These are phyloP conservation scores for Lactuca sativa DNA, from an alignment of 129 eudicot species.

Conservation along the genomic window DNA sequence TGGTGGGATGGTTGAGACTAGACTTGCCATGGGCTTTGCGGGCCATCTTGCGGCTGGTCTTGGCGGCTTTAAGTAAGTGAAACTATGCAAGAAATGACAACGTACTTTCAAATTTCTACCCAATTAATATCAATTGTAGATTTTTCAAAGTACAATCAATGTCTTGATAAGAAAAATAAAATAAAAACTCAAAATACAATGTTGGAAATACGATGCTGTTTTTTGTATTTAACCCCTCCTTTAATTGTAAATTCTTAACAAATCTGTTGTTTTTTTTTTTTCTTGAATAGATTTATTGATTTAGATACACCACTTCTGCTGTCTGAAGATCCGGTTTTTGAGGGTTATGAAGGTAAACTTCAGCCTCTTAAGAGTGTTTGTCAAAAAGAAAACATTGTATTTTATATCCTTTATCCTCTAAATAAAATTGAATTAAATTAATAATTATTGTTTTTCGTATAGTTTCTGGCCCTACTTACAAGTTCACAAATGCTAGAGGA, in stretches of 20 bases:
- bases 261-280: neutral
- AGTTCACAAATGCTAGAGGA: constrained; percentile 89
- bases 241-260: constrained; percentile 9
- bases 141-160: no score
- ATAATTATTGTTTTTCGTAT: constrained; percentile 14
- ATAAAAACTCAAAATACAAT: neutral
- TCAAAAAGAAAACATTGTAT: neutral
- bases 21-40: constrained; percentile 98
- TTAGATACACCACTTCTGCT: constrained; percentile 86
- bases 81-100: neutral
- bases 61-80: constrained; percentile 82
- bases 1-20: constrained; percentile 98
- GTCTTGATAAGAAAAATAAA: no score
- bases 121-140: no score
- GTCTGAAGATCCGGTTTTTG: constrained; percentile 86
- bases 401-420: constrained; percentile 1
- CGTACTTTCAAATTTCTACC: no score
- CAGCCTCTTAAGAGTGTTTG: neutral
- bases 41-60: constrained; percentile 97
- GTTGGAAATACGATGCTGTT: neutral
- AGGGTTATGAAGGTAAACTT: constrained; percentile 85
- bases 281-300: constrained; percentile 64
- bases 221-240: no score
- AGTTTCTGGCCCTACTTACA: constrained; percentile 85
- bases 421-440: constrained; percentile 6